phyloP scores from a whole-genome alignment of 495 filamentous ascomycete species.

The Tuber melanosporum region DNA sequence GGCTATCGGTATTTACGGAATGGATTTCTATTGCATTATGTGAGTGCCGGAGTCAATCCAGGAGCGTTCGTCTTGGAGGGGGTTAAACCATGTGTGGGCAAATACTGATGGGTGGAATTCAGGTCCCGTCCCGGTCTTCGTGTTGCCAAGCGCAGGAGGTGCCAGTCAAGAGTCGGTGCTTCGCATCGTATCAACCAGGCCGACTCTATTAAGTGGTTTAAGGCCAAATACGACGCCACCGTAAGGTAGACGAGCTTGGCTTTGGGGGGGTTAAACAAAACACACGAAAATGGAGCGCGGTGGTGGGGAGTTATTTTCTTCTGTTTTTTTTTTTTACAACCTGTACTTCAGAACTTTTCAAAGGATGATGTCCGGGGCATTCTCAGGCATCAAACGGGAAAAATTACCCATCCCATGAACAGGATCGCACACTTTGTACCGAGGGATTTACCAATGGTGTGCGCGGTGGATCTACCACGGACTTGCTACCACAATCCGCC shows the following conservation, averaged over 20 bases:
- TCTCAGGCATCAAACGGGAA: background rate
- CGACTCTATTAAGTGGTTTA: slow-evolving; percentile 99
- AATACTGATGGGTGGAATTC: slow-evolving; percentile 33
- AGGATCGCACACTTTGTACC: background rate
- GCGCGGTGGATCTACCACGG: background rate
- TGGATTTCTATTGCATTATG: slow-evolving; percentile 99
- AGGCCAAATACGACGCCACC: slow-evolving; percentile 97
- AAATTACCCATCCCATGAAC: background rate
- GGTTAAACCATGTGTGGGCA: slow-evolving; percentile 8
- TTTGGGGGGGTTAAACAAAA: background rate
- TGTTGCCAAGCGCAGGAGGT: slow-evolving; percentile 87
- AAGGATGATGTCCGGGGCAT: background rate
- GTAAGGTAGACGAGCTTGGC: slow-evolving; percentile 60
- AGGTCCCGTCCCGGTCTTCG: slow-evolving; percentile 95
- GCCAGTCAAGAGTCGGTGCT: slow-evolving; percentile 75
- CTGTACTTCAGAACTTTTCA: background rate
- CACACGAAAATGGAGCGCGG: background rate
- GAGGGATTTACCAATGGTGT: background rate
- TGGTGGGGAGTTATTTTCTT: background rate
- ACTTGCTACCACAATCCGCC: background rate
- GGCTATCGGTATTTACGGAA: slow-evolving; percentile 98
- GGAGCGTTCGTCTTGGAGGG: background rate
- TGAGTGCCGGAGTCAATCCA: slow-evolving; percentile 45
- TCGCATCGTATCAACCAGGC: slow-evolving; percentile 83
- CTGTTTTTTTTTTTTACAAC: background rate